Evolutionary conservation across 345 rosid genomes (phyloP), one percentile per base, ranked within the genome.

Genomic region (Isatis tinctoria): DNA sequence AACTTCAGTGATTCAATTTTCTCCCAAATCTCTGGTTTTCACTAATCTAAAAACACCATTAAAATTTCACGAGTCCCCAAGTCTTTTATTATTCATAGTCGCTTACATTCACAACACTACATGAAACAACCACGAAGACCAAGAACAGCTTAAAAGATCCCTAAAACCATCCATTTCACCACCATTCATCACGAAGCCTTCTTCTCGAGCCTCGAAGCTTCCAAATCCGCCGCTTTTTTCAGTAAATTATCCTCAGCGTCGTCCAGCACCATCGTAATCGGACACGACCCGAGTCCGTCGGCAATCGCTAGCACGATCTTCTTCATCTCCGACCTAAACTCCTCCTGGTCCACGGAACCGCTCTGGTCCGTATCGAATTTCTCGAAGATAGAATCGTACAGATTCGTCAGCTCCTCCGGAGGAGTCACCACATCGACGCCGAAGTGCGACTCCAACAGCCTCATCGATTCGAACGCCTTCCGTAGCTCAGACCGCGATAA

Each of bases 151-250:
- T 45, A 6, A 49, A 24, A 12, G 10, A 36, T 16, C 37, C 1
- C 14, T 4, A 48, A 12, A 69, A 8, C 11, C 30, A 43, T 5
- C 35, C 8, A 32, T 32, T 32, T 10, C 32, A 69, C 3, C 41
- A 60, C 54, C 73, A 35, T 8, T 35, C 37, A 70, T 6, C 60
- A 27, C 6, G 54, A 45, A 68, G 60, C 60, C 0, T 53, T 40
- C 16, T 67, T 45, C 16, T 67, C 18, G 22, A 82, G 44, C 83
- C 82, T 85, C 2, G 91, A 75, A 41, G 92, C 91, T 81, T 90
- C 92, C n/a, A 87, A 80, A 80, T 90, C 91, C n/a, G 91, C 93
- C 16, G 96, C 93, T 36, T 82, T 69, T 63, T 84, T 85, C 74
- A 90, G 73, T 2, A 87, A 80, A 73, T 80, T 83, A 35, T 69